Evolutionary conservation across 2,329 filamentous ascomycete genomes (phyloP).

Genomic region (Tolypocladium paradoxum): DNA sequence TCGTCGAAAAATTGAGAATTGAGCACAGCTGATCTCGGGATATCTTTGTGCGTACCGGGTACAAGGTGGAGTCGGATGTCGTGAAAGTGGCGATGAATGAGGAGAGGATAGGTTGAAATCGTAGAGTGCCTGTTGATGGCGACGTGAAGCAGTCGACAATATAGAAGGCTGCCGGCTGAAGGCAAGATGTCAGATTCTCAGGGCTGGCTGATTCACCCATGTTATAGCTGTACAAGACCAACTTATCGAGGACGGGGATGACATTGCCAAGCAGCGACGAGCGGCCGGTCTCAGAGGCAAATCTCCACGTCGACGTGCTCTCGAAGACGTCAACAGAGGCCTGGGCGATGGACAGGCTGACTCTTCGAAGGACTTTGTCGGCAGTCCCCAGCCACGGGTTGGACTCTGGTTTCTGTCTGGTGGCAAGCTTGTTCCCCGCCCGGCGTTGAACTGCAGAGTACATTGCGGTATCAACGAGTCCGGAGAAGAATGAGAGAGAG

Average conservation of each 20-base stretch:
- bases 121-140: constrained; percentile 55
- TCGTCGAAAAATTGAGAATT: constrained; percentile 55
- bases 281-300: constrained; percentile 56
- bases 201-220: constrained; percentile 50
- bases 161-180: constrained; percentile 65
- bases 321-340: constrained; percentile 76
- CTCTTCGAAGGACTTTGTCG: constrained; percentile 63
- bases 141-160: constrained; percentile 69
- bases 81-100: constrained; percentile 43
- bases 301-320: constrained; percentile 78
- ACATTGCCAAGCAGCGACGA: constrained; percentile 58
- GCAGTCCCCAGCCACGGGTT: constrained; percentile 62
- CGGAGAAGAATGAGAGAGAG: constrained; percentile 62
- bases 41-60: constrained; percentile 41
- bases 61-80: constrained; percentile 51
- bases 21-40: constrained; percentile 53
- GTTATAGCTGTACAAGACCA: constrained; percentile 64
- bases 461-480: constrained; percentile 66
- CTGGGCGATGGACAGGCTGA: constrained; percentile 62
- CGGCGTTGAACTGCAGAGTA: constrained; percentile 57
- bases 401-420: constrained; percentile 33
- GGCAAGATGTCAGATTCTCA: constrained; percentile 42
- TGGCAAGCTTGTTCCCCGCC: constrained; percentile 36
- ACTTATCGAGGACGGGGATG: constrained; percentile 56
- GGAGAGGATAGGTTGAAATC: constrained; percentile 66